Evolutionary conservation across 2,329 filamentous ascomycete species (phyloP), one percentile per base, ranked within the genome.

Genomic region (Diaporthe sp.): DNA sequence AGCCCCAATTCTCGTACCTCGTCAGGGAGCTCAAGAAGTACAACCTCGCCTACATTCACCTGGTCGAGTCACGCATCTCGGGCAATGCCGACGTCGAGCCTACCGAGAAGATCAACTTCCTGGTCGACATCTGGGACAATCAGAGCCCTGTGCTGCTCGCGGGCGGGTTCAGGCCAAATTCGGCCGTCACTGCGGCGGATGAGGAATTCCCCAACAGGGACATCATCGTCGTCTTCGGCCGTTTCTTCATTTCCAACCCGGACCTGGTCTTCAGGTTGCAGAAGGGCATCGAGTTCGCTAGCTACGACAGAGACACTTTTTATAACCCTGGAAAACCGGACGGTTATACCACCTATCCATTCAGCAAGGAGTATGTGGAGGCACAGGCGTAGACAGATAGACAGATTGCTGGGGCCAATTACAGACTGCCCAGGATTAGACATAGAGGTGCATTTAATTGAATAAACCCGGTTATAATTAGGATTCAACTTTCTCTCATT

Each of bases 1-100:
- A 88, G 12, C 88, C 90, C 2, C 89, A 92, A 78, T 93, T 92
- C 80, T 83, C 82, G 4, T 85, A 92, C 79, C 80, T 92, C 22
- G 83, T 89, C 39, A 78, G 83, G 61, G 85, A 87, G 71, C 83
- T 91, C 55, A 88, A 88, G 77, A 82, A 85, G 60, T 81, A 91
- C 34, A 84, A 86, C 15, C 83, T 93, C 51, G 88, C 90, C 0
- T 92, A 90, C 80, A 78, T 91, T 49, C 90, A 92, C 82, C 75
- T 92, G 7, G 85, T 93, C 17, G 88, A 91, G 80, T 85, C 87
- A 2, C 86, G 89, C 8, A 80, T 89, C 20, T 79, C 83, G 17
- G 85, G 85, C 20, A 82, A 80, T 67, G 78, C 79, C 1, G 84
- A 86, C 73, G 73, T 83, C 22, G 87, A 88, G 7, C 82, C 42